Evolutionary conservation across 306 rosid species (phyloP), one percentile per base, ranked within the genome.

Genomic region (Biancaea sappan): DNA sequence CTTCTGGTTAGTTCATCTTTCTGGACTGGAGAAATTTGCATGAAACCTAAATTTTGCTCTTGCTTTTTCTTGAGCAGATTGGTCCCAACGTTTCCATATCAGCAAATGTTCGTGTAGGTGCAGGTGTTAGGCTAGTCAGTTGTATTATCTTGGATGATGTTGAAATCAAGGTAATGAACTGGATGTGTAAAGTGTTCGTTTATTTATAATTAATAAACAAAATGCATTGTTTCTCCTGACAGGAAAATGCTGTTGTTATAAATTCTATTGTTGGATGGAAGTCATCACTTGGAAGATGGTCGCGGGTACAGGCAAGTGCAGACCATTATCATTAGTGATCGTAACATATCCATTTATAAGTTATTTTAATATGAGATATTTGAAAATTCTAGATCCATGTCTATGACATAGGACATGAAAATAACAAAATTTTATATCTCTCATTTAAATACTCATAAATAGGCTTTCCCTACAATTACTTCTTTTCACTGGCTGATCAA

Each of bases 231-330:
- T 80, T 68, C 64, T 53, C 59, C 10, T 74, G 59, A 75, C 87
- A 93, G 98, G 98, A 91, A 71, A 91, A 93, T 75, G 97, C 89
- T 6, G 89, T 91, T 4, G 91, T 91, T 40, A 84, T 85, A 73
- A 90, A 89, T 58, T 83, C 98, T 37, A 93, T 93, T 82, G 86
- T 93, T 69, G 97, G 98, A 50, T 93, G 98, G 98, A 93, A 93
- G 84, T 91, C 97, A 3, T 83, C 92, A 1, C 78, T 91, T n/a
- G 98, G 98, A 57, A 88, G 85, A 86, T 91, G 98, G 98, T 91
- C 98, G 26, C 88, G 91, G 1, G 92, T 84, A 58, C 98, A 93
- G 93, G 98, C 82, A 86, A 83, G 95, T 82, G 79, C 21, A 14
- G 3, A n/a, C 19, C 40, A 43, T 53, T 8, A 24, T 14, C 37